Evolutionary conservation across 2,329 filamentous ascomycete species (phyloP), one percentile per base, ranked within the genome.

Genomic region (Penicillium psychrosexuale): DNA sequence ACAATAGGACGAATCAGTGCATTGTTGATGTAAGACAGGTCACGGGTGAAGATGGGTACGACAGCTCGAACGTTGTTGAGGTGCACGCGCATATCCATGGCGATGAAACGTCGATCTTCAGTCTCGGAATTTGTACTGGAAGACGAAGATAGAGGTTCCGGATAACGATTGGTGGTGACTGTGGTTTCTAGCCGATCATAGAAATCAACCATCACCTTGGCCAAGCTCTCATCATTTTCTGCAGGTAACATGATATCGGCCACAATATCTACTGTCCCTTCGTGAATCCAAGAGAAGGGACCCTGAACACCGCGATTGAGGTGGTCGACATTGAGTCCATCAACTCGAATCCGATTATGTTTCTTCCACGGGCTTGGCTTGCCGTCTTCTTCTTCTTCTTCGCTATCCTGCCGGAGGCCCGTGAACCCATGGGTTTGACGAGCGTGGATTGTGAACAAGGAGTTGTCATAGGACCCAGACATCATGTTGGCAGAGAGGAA

Each of bases 251-350:
- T 93, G 61, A 99, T 86, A 67, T 99, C 94, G 7, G 94, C 89
- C 13, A 97, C 87, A 58, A 99, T 96, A 69, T 99, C 94, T 38
- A 99, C 91, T 59, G 94, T 96, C 33, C 94, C 94, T 74, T 97
- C 91, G 62, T 95, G 89, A 50, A 99, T 99, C 94, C 94, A 99
- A 3, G 91, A 92, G 72, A 99, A 97, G 0, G 93, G 92, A 0
- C 94, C 94, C 58, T 94, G 86, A 17, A 96, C 91, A 24, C 92
- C 92, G 39, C 91, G 85, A 69, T 99, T 99, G 9, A 99, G 81
- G 71, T 99, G 94, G 66, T 97, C 94, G 51, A 99, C 97, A 69
- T 88, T 96, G 9, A 99, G 81, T 0, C 88, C 91, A 68, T 99
- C 94, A 55, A 99, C 95, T 5, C 94, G 85, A 55, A 97, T 84